A percentile compares a stretch with the other conserved stretches of the same genome.
Evolutionary conservation across 768 basidiomycete genomes (phyloP).

Genomic region (Rhodosporidiobolus odoratus): DNA sequence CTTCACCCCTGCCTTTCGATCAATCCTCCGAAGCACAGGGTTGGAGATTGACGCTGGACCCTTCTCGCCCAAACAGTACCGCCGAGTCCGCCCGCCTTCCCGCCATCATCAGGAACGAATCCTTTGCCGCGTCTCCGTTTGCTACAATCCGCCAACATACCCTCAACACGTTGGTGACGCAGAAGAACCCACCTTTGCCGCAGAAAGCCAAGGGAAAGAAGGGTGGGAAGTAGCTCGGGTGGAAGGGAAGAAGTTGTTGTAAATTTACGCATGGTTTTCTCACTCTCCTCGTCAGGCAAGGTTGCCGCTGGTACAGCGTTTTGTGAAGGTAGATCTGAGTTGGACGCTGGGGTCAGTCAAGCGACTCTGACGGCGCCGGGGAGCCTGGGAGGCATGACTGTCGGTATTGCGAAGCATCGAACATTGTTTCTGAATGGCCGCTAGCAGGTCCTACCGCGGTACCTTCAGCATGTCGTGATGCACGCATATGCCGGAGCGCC

Average conservation of each 20-base stretch:
- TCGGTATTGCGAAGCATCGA: too few relatives aligned
- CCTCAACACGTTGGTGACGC: constrained; percentile 28
- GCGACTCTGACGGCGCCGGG: too few relatives aligned
- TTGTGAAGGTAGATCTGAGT: too few relatives aligned
- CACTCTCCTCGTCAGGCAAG: too few relatives aligned
- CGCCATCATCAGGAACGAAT: constrained; percentile 35
- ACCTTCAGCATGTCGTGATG: too few relatives aligned
- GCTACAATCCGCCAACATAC: constrained; percentile 40
- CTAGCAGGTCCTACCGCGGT: too few relatives aligned
- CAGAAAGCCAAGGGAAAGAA: background rate
- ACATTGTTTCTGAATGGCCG: too few relatives aligned
- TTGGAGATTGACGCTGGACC: background rate
- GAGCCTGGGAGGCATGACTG: too few relatives aligned
- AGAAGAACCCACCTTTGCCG: constrained; percentile 12
- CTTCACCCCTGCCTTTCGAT: background rate
- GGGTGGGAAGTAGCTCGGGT: background rate
- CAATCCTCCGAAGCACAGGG: background rate
- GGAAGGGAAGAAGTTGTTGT: background rate
- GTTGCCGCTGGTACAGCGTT: too few relatives aligned
- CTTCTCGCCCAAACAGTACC: constrained; percentile 5
- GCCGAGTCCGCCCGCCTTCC: constrained; percentile 35
- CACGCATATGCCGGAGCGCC: too few relatives aligned
- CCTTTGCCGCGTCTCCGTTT: constrained; percentile 37
- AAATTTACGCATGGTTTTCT: constrained; percentile 2
- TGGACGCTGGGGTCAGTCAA: too few relatives aligned